Base-by-base conservation (phyloP, 805 yeast genomes). In the Candida berthetii region DNA sequence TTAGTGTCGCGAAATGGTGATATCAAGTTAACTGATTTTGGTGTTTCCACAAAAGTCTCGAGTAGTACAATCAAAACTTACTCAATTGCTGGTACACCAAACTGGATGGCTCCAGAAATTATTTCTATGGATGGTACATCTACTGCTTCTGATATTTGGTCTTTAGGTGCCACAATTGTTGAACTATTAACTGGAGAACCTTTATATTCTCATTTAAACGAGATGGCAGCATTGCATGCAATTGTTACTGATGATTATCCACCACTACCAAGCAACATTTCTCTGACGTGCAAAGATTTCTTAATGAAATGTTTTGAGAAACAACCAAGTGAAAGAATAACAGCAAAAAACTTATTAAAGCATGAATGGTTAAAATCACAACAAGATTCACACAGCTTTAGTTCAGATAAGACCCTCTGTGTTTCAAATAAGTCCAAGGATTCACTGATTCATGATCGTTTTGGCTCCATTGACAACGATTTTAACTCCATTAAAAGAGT, bases 91-190 rank as follows among this genome's bases (percentile, higher is more conserved):
- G 99, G 99, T 2, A 88, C 98, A 0, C 95, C 97, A 0, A 85
- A 91, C 57, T 93, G 98, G 98, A 90, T 93, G 96, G 97, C 99
- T 0, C 99, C 99, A 0, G 99, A 93, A 57, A 80, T 95, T 2
- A 85, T 93, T 4, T 69, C 82, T 34, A 80, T 88, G 51, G 85
- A 83, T 53, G 95, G 95, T 3, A 84, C 91, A 2, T 82, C 95
- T 9, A 78, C 91, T 0, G 84, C 95, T 2, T 86, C 96, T 3
- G 99, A 93, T 64, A 77, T 85, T 24, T 85, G 93, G 98, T 85
- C 96, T 7, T 62, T 93, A 22, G 99, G 98, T 3, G 95, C 97
- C n/a, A 91, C 98, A 0, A 76, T 90, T 3, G 77, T 91, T 2
- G 99, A 93, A 59, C 67, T 93, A 34, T 66, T 87, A 39, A 83